Evolutionary conservation across 2,329 filamentous ascomycete species (phyloP).

Genomic region (Furcasterigmium furcatum): DNA sequence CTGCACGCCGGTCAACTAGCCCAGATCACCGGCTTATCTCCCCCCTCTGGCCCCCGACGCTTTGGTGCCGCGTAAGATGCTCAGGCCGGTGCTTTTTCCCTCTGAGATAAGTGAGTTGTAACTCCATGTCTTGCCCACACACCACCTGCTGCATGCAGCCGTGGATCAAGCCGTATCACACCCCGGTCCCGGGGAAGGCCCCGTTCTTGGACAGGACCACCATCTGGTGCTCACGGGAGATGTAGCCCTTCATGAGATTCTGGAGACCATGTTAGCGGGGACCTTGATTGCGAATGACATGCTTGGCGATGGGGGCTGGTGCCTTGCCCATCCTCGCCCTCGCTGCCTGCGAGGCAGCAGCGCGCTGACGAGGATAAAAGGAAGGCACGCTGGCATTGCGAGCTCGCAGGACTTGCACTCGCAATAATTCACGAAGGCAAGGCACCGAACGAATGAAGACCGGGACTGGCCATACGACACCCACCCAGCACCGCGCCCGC

Average conservation of each 20-base stretch:
- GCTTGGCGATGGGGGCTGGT: background rate
- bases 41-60: too few relatives aligned
- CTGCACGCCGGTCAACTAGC: background rate
- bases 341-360: slow-evolving; percentile 2
- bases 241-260: slow-evolving; percentile 98
- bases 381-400: background rate
- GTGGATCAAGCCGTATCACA: slow-evolving; percentile 31
- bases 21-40: background rate
- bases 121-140: background rate
- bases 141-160: background rate
- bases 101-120: background rate
- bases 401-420: background rate
- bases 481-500: background rate
- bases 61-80: background rate
- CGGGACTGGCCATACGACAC: too few relatives aligned
- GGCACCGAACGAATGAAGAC: background rate
- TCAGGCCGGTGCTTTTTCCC: background rate
- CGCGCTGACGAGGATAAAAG: background rate
- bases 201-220: slow-evolving; percentile 91
- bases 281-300: background rate
- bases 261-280: slow-evolving; percentile 38
- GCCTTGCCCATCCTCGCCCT: background rate
- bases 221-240: slow-evolving; percentile 82
- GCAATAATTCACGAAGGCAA: too few relatives aligned
- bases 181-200: slow-evolving; percentile 88